A percentile compares a stretch with the other conserved stretches of the same genome.
Conservation (phyloP, 306 rosid genomes). For the Fagus sylvatica region DNA sequence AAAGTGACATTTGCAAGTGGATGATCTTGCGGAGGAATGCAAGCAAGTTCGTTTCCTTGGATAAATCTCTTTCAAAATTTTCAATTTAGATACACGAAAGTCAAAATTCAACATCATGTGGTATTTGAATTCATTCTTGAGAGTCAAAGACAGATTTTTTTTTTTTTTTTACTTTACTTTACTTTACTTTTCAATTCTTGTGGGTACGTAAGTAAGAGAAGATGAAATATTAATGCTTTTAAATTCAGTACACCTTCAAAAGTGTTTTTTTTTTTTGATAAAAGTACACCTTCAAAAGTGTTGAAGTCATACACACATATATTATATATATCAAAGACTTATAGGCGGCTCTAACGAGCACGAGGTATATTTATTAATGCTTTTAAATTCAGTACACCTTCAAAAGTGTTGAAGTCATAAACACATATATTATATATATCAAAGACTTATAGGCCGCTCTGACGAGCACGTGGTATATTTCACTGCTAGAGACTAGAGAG, state of each 20-base stretch:
- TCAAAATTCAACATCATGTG: background rate
- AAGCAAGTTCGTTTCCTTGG: background rate
- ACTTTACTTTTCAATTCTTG: background rate
- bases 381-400: no score
- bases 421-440: background rate
- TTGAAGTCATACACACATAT: no score
- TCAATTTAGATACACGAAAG: background rate
- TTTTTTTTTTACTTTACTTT: no score
- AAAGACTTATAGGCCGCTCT: background rate
- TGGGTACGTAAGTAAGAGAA: no score
- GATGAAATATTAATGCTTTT: no score
- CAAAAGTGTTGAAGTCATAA: no score
- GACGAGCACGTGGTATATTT: background rate
- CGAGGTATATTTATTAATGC: background rate
- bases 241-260: no score
- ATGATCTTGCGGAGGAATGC: no score
- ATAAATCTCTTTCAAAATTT: background rate
- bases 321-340: background rate
- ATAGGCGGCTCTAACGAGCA: background rate
- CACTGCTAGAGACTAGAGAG: background rate
- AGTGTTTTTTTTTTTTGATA: no score
- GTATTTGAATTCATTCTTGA: background rate
- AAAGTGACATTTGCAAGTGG: background rate
- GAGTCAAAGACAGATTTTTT: background rate
- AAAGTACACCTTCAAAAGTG: no score